Evolutionary conservation across 192 early-diverging fungal genomes (phyloP).

Genomic region (Rhizophlyctis rosea): DNA sequence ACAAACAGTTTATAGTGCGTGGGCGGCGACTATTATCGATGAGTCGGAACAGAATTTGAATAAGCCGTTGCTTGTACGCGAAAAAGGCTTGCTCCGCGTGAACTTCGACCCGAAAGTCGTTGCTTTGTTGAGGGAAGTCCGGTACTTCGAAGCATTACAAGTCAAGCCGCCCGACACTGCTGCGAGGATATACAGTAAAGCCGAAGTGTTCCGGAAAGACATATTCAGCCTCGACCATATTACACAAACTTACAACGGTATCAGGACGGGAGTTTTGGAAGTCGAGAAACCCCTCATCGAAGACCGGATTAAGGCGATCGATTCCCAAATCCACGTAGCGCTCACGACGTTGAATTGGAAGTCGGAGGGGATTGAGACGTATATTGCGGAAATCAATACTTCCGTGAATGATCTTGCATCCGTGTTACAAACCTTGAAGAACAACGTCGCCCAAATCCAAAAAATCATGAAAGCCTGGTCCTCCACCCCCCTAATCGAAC

Average conservation of each 20-base stretch:
- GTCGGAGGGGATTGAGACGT: slow-evolving; percentile 47
- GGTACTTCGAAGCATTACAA: slow-evolving; percentile 51
- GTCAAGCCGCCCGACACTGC: slow-evolving; percentile 52
- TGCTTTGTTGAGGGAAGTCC: slow-evolving; percentile 62
- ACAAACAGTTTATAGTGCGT: slow-evolving; percentile 42
- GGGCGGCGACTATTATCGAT: slow-evolving; percentile 56
- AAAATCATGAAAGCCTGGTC: slow-evolving; percentile 64
- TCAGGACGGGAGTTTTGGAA: slow-evolving; percentile 50
- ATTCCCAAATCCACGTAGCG: slow-evolving; percentile 51
- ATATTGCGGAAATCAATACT: slow-evolving; percentile 45
- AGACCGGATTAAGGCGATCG: slow-evolving; percentile 48
- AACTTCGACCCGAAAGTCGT: slow-evolving; percentile 70
- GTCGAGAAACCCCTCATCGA: slow-evolving; percentile 62
- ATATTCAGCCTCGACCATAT: slow-evolving; percentile 62
- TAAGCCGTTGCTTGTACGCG: slow-evolving; percentile 47
- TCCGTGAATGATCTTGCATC: slow-evolving; percentile 54
- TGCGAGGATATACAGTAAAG: slow-evolving; percentile 51
- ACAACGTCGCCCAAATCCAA: slow-evolving; percentile 58
- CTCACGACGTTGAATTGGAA: slow-evolving; percentile 59
- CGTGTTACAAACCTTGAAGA: slow-evolving; percentile 55
- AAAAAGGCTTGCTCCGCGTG: slow-evolving; percentile 46
- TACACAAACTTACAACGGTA: slow-evolving; percentile 53
- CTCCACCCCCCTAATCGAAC: slow-evolving; percentile 51
- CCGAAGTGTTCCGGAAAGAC: slow-evolving; percentile 57
- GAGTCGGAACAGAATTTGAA: slow-evolving; percentile 60